phyloP scores from a whole-genome alignment of 306 rosid species.

The Pachyrhizus erosus region DNA sequence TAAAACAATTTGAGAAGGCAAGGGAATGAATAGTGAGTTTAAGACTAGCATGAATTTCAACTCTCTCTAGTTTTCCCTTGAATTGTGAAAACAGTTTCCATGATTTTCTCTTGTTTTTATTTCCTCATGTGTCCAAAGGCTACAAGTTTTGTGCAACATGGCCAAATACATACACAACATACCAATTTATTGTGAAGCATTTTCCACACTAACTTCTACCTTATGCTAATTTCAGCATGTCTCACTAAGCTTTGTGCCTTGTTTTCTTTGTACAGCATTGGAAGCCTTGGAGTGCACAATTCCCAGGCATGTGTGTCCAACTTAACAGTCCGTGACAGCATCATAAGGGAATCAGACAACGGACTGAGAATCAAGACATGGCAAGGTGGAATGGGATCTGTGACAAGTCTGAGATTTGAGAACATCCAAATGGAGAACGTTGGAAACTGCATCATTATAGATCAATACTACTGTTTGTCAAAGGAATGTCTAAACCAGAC shows the following conservation, averaged over 20 bases:
- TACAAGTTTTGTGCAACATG: not conserved
- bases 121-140: not conserved
- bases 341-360: constrained; percentile 84
- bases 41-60: not conserved
- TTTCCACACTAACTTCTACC: not conserved
- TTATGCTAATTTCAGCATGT: constrained; percentile 17
- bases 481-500: constrained; percentile 81
- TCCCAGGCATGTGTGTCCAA: constrained; percentile 91
- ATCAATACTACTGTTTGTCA: constrained; percentile 90
- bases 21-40: not conserved
- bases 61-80: not conserved
- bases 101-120: not conserved
- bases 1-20: not conserved
- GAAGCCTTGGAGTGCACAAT: constrained; percentile 91
- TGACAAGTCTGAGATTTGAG: constrained; percentile 63
- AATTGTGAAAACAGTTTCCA: not conserved
- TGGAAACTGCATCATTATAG: constrained; percentile 75
- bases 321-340: constrained; percentile 66
- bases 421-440: constrained; percentile 91
- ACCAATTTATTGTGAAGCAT: not conserved
- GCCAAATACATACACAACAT: not conserved
- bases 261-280: constrained; percentile 68
- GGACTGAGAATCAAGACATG: constrained; percentile 95
- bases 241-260: not conserved
- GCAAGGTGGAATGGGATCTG: constrained; percentile 97